Conservation (phyloP, 2,329 filamentous ascomycete species). For the Paraconiothyrium brasiliense region DNA sequence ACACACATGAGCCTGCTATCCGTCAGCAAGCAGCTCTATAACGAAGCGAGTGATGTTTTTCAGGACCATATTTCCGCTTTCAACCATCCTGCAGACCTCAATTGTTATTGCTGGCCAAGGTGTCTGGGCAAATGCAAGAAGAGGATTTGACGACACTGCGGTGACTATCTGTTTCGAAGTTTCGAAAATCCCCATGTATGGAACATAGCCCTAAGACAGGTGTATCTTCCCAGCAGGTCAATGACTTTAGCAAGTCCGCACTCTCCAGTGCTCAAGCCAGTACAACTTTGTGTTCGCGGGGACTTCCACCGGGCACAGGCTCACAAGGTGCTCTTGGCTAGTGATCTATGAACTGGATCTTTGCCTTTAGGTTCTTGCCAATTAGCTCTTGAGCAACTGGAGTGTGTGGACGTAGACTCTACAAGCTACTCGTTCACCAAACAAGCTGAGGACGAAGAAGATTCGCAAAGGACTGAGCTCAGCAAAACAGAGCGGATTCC, state of each 20-base stretch:
- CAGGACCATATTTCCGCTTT: neutral
- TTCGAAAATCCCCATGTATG: neutral
- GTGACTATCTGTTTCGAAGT: neutral
- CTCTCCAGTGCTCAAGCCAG: neutral
- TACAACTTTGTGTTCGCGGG: neutral
- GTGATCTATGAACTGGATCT: neutral
- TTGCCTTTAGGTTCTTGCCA: neutral
- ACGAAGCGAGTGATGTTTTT: slow-evolving; percentile 1
- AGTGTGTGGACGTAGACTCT: neutral
- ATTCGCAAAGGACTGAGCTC: too few relatives aligned
- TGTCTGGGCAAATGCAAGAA: neutral
- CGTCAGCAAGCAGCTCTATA: slow-evolving; percentile 1
- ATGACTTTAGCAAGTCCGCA: neutral
- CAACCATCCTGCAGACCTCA: neutral
- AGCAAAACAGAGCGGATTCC: neutral
- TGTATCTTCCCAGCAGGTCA: slow-evolving; percentile 2
- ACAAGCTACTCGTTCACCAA: neutral
- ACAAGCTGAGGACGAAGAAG: neutral
- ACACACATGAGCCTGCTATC: slow-evolving; percentile 1
- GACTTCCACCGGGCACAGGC: neutral
- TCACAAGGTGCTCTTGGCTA: neutral
- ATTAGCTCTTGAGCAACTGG: neutral
- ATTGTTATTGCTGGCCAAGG: neutral
- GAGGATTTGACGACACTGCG: neutral
- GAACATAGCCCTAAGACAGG: neutral